These are phyloP conservation scores for Withania somnifera DNA, from an alignment of 305 asterid genomes.

Conservation along the genomic window DNA sequence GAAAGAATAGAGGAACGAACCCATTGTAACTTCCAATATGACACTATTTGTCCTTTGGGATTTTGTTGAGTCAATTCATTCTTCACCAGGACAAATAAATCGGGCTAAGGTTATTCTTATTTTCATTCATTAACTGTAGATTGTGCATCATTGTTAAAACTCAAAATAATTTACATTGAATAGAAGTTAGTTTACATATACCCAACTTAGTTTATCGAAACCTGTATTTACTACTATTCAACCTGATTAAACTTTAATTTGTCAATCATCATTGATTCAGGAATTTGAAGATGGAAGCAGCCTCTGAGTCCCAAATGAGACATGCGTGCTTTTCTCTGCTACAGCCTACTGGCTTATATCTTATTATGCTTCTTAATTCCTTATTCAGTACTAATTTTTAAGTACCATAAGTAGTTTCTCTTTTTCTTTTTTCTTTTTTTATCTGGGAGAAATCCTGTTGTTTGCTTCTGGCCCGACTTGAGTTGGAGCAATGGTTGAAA, in stretches of 20 bases:
- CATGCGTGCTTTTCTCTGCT: not conserved
- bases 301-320: not conserved
- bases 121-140: too few relatives aligned
- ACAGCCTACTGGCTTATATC: not conserved
- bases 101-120: too few relatives aligned
- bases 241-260: not conserved
- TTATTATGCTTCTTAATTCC: not conserved
- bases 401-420: not conserved
- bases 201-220: not conserved
- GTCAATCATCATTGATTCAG: not conserved
- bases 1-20: too few relatives aligned
- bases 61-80: too few relatives aligned
- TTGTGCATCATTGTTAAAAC: not conserved
- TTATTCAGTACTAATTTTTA: not conserved
- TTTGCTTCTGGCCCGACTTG: not conserved
- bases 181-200: not conserved
- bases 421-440: not conserved
- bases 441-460: not conserved
- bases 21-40: too few relatives aligned
- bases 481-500: not conserved
- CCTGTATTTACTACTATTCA: not conserved
- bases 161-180: too few relatives aligned
- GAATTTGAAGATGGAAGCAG: conserved; percentile 8
- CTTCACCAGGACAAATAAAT: too few relatives aligned
- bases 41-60: too few relatives aligned